These are phyloP conservation scores for Emericellopsis atlantica DNA, from an alignment of 2,329 filamentous ascomycete genomes.

Conservation along the genomic window DNA sequence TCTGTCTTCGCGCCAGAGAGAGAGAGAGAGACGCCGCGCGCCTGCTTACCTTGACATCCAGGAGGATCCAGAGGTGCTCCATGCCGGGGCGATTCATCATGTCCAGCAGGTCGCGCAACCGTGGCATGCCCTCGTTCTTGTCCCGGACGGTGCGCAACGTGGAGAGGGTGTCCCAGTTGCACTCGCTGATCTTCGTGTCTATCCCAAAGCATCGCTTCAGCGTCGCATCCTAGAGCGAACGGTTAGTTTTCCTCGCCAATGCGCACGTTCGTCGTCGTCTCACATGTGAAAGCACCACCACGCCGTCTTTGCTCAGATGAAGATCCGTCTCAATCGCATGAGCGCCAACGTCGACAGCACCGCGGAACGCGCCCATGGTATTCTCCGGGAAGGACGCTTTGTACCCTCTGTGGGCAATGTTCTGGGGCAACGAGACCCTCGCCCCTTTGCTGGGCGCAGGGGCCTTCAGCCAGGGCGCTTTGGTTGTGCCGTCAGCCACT, in stretches of 20 bases:
- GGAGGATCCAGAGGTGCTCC: conserved; percentile 63
- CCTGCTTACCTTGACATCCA: conserved; percentile 69
- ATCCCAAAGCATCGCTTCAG: conserved; percentile 73
- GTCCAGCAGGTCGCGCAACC: conserved; percentile 60
- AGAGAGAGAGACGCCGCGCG: not conserved
- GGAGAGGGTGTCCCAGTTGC: conserved; percentile 61
- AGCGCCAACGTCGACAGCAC: conserved; percentile 59
- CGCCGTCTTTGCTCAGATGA: conserved; percentile 68
- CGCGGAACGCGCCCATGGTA: conserved; percentile 65
- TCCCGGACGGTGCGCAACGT: conserved; percentile 53
- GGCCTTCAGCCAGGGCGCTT: conserved; percentile 20
- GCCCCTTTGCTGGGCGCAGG: conserved; percentile 12
- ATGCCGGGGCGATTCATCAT: conserved; percentile 54
- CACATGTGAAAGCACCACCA: conserved; percentile 78
- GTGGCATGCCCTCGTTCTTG: conserved; percentile 61
- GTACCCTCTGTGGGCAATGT: conserved; percentile 69
- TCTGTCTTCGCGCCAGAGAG: not conserved
- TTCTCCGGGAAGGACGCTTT: conserved; percentile 76
- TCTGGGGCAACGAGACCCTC: conserved; percentile 41
- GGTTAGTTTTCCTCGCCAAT: not conserved
- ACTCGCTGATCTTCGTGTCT: conserved; percentile 60
- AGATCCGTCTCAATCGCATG: conserved; percentile 84
- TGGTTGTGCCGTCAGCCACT: not conserved
- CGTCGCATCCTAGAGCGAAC: conserved; percentile 46
- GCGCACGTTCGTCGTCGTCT: conserved; percentile 2